phyloP scores from a whole-genome alignment of 2,329 filamentous ascomycete species.

The Pseudocercospora eumusae region DNA sequence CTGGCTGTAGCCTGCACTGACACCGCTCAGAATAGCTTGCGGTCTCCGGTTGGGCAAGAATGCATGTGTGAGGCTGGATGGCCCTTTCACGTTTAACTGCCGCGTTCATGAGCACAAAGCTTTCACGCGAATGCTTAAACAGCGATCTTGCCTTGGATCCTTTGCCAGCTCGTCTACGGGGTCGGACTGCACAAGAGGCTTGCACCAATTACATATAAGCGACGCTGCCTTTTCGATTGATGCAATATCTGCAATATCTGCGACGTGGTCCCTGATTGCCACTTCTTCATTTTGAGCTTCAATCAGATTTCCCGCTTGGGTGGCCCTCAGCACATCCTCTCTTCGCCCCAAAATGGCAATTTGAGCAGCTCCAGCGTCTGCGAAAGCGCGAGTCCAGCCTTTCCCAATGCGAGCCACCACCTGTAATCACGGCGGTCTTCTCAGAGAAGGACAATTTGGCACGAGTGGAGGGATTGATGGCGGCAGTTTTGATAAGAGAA shows the following conservation, averaged over 20 bases:
- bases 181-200: background rate
- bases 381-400: slow-evolving; percentile 47
- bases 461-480: slow-evolving; percentile 44
- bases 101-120: background rate
- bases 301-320: slow-evolving; percentile 1
- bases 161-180: background rate
- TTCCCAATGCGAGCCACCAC: slow-evolving; percentile 51
- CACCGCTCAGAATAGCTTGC: background rate
- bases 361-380: slow-evolving; percentile 46
- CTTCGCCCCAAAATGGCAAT: slow-evolving; percentile 41
- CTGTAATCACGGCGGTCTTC: slow-evolving; percentile 48
- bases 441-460: slow-evolving; percentile 33
- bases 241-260: background rate
- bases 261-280: background rate
- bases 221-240: background rate
- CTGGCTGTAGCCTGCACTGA: background rate
- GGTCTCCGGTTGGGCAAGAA: background rate
- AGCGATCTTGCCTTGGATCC: background rate
- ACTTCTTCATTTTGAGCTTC: background rate
- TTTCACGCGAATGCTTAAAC: background rate
- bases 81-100: slow-evolving; percentile 3
- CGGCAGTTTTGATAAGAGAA: slow-evolving; percentile 15
- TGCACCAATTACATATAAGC: background rate
- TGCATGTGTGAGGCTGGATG: background rate
- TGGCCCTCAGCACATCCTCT: background rate